Conservation (phyloP, 2,329 filamentous ascomycete genomes). For the Helotiales sp. region DNA sequence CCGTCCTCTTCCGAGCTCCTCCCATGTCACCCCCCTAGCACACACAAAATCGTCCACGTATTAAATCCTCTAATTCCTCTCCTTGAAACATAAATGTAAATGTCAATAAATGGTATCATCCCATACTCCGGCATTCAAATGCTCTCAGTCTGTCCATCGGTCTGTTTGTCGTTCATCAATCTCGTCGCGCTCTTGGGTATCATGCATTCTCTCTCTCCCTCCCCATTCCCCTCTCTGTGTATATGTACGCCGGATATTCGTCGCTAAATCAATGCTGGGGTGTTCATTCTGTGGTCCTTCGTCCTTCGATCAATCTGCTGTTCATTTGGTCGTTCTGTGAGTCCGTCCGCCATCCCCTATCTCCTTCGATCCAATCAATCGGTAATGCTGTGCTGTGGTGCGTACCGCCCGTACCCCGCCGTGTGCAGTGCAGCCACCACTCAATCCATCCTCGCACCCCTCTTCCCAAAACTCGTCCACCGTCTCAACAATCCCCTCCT, state of each 20-base stretch:
- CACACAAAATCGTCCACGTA: neutral
- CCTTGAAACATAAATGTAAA: neutral
- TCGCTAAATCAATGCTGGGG: neutral
- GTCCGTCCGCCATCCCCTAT: neutral
- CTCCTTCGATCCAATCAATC: neutral
- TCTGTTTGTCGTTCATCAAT: neutral
- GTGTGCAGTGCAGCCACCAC: neutral
- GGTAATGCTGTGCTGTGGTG: neutral
- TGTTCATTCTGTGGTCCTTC: neutral
- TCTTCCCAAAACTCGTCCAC: slow-evolving; percentile 22
- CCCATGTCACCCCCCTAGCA: neutral
- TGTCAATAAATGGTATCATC: slow-evolving; percentile 1
- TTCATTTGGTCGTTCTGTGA: neutral
- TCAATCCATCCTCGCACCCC: neutral
- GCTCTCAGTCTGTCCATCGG: neutral
- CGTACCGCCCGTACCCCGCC: neutral
- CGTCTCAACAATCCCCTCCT: slow-evolving; percentile 12
- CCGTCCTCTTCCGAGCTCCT: neutral
- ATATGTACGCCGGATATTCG: neutral
- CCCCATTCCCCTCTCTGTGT: neutral
- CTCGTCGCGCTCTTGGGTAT: neutral
- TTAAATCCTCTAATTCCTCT: neutral
- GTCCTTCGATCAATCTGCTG: neutral
- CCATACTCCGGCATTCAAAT: slow-evolving; percentile 1
- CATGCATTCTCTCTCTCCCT: neutral